phyloP scores from a whole-genome alignment of 345 rosid genomes.

The Turnera subulata region DNA sequence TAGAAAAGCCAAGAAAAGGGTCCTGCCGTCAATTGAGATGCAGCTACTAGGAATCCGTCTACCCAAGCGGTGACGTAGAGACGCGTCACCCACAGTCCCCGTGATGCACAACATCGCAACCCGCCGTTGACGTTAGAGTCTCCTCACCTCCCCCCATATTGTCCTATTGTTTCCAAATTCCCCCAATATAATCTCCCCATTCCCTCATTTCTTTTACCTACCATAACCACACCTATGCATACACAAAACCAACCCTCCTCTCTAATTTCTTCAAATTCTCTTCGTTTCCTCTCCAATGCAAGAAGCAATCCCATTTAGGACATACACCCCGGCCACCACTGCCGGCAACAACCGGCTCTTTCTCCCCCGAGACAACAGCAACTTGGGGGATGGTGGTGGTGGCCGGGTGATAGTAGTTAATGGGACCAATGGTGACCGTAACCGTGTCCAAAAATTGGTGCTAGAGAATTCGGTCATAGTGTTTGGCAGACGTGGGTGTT shows the following conservation, averaged over 20 bases:
- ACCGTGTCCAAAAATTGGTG: slow-evolving; percentile 34
- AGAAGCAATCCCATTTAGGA: slow-evolving; percentile 22
- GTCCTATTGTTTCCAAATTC: neutral
- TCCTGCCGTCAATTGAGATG: too few relatives aligned
- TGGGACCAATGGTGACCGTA: neutral
- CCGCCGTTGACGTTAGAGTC: slow-evolving; percentile 54
- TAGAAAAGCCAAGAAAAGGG: too few relatives aligned
- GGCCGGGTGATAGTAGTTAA: neutral
- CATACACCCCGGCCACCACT: slow-evolving; percentile 21
- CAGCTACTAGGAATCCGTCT: too few relatives aligned
- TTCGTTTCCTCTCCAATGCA: slow-evolving; percentile 1
- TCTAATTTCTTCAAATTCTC: neutral
- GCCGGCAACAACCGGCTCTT: slow-evolving; percentile 18
- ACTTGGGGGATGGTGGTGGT: neutral
- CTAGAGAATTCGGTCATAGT: slow-evolving; percentile 57
- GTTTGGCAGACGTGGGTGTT: slow-evolving; percentile 61
- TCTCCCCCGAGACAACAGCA: slow-evolving; percentile 4
- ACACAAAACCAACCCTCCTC: neutral
- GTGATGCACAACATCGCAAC: slow-evolving; percentile 59
- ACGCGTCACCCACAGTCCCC: slow-evolving; percentile 35
- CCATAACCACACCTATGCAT: neutral
- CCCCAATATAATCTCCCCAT: neutral
- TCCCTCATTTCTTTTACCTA: slow-evolving; percentile 7
- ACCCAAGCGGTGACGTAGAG: slow-evolving; percentile 35
- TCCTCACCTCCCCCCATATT: slow-evolving; percentile 6